Conservation (phyloP, 306 rosid genomes). For the Pyrus communis region DNA sequence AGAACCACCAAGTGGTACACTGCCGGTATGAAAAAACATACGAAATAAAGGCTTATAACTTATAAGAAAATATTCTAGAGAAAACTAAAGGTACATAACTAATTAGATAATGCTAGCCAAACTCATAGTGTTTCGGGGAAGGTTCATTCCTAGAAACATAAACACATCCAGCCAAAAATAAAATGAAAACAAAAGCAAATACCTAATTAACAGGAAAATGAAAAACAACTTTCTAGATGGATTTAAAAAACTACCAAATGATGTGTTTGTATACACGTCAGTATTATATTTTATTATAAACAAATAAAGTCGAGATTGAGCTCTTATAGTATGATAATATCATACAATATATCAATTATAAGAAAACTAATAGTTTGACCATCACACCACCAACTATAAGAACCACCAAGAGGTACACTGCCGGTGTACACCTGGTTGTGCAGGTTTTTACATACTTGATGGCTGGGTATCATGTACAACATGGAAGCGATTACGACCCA, state of each 20-base stretch:
- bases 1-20: neutral
- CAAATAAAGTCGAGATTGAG: no score
- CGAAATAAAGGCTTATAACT: no score
- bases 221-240: no score
- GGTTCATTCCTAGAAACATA: neutral
- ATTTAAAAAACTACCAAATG: neutral
- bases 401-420: neutral
- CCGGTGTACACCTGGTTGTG: conserved; percentile 18
- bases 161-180: neutral
- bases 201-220: no score
- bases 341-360: no score
- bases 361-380: no score
- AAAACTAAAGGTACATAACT: no score
- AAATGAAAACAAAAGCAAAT: neutral
- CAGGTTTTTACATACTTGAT: neutral
- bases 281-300: neutral
- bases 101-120: no score
- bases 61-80: no score
- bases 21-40: neutral
- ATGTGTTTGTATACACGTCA: neutral
- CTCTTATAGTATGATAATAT: no score
- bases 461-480: neutral
- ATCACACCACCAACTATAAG: neutral
- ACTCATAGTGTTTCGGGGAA: neutral
- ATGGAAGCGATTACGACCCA: conserved; percentile 26